Evolutionary conservation across 2,329 filamentous ascomycete species (phyloP).

Genomic region (Penicillium decumbens): DNA sequence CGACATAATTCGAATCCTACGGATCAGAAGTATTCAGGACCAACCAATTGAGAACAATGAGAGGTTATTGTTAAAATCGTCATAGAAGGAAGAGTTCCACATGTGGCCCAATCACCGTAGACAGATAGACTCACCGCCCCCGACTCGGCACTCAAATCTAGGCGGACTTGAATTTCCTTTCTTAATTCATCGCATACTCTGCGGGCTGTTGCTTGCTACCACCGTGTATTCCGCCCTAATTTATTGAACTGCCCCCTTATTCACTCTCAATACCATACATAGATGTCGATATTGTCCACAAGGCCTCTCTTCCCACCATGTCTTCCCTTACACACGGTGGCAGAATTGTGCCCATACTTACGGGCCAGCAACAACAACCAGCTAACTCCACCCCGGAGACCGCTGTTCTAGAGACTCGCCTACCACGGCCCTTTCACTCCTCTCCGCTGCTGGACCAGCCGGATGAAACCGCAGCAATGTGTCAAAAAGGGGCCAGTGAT

Average conservation of each 20-base stretch:
- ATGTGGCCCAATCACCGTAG: conserved; percentile 18
- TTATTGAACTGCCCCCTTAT: background rate
- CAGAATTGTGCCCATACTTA: conserved; percentile 44
- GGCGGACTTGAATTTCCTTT: conserved; percentile 18
- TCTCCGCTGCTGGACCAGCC: conserved; percentile 16
- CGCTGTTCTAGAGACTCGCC: conserved; percentile 12
- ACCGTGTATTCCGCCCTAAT: conserved; percentile 8
- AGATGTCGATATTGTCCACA: conserved; percentile 37
- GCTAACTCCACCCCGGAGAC: conserved; percentile 17
- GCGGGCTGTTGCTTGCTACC: conserved; percentile 17
- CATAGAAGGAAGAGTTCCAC: conserved; percentile 20
- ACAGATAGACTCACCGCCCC: conserved; percentile 15
- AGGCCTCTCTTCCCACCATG: conserved; percentile 33
- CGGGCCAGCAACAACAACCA: conserved; percentile 24
- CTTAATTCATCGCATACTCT: conserved; percentile 23
- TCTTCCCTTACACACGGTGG: conserved; percentile 35
- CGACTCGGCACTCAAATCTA: conserved; percentile 17
- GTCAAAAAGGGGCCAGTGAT: conserved; percentile 18
- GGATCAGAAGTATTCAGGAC: background rate
- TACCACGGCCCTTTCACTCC: background rate
- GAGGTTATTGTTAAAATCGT: conserved; percentile 6
- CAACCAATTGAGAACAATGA: background rate
- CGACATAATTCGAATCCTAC: background rate
- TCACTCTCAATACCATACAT: conserved; percentile 13
- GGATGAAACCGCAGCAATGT: conserved; percentile 8